These are phyloP conservation scores for Rhododendron kiyosumense DNA, from an alignment of 148 eudicot genomes.

Conservation along the genomic window DNA sequence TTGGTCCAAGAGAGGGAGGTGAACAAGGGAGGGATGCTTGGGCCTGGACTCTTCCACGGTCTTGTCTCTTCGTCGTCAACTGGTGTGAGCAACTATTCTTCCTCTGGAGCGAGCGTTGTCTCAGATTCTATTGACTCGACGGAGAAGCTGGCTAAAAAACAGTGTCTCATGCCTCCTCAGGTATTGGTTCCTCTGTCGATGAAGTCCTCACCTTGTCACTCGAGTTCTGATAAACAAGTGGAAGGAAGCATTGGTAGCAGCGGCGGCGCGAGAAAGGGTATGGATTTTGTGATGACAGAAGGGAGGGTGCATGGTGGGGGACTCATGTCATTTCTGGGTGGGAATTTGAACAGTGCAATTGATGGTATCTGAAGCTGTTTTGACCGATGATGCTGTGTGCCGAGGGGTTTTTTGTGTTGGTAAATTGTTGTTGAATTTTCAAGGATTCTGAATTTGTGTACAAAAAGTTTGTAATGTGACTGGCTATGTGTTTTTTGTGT, in stretches of 20 bases:
- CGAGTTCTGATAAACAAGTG: constrained; percentile 26
- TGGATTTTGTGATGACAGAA: constrained; percentile 46
- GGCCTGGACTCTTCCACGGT: constrained; percentile 81
- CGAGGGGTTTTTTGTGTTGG: neutral
- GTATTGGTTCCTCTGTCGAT: constrained; percentile 90
- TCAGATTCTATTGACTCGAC: constrained; percentile 54
- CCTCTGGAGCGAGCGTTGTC: constrained; percentile 46
- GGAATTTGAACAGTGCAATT: constrained; percentile 53
- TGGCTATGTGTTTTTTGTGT: neutral
- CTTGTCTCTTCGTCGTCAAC: constrained; percentile 50
- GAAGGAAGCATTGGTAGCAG: constrained; percentile 13
- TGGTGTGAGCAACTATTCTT: constrained; percentile 31
- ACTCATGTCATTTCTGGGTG: constrained; percentile 70
- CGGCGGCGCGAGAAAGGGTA: constrained; percentile 1
- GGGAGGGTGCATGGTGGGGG: constrained; percentile 98
- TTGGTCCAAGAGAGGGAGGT: constrained; percentile 52
- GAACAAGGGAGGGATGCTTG: constrained; percentile 47
- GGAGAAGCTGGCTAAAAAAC: constrained; percentile 42
- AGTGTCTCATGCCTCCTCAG: constrained; percentile 68
- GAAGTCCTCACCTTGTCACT: constrained; percentile 48
- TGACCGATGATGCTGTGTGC: neutral
- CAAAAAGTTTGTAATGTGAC: constrained; percentile 15
- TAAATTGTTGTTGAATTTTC: constrained; percentile 12
- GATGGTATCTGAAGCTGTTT: constrained; percentile 34
- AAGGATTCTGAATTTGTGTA: constrained; percentile 21